These are phyloP conservation scores for Parasitella parasitica DNA, from an alignment of 371 early-diverging fungal species.

Conservation along the genomic window DNA sequence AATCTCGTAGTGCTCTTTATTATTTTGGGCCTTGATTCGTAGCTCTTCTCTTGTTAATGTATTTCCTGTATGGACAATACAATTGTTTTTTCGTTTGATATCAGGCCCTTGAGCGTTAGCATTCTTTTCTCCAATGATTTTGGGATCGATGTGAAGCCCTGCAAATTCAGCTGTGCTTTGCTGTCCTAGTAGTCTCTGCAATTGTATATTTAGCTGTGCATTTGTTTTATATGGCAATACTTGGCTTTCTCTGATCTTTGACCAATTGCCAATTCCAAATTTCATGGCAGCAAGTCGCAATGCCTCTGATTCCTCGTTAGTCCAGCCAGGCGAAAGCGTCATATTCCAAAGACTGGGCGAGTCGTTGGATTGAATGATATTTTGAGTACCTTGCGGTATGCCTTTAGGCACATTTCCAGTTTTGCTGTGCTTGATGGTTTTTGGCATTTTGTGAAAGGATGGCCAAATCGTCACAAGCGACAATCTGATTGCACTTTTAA, in stretches of 20 bases:
- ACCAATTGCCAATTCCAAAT: conserved; percentile 94
- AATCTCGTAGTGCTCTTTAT: conserved; percentile 75
- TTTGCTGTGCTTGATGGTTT: not conserved
- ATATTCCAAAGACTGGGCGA: conserved; percentile 92
- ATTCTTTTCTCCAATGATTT: conserved; percentile 80
- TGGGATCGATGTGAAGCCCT: conserved; percentile 86
- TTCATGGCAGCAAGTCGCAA: conserved; percentile 83
- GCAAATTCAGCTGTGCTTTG: conserved; percentile 94
- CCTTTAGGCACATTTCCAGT: conserved; percentile 39
- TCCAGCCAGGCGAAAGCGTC: conserved; percentile 92
- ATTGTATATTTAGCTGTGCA: conserved; percentile 93
- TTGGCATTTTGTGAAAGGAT: not conserved
- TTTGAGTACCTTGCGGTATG: conserved; percentile 87
- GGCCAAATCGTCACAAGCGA: not conserved
- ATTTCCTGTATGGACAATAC: conserved; percentile 87
- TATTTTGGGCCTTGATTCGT: conserved; percentile 60
- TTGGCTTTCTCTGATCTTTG: conserved; percentile 85
- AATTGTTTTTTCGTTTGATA: conserved; percentile 87
- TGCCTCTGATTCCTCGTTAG: conserved; percentile 77
- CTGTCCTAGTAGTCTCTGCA: conserved; percentile 90
- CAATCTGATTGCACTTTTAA: not conserved
- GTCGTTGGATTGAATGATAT: conserved; percentile 89
- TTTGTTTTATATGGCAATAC: conserved; percentile 88
- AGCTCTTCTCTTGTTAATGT: conserved; percentile 74
- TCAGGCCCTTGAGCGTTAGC: conserved; percentile 76